Evolutionary conservation across 805 yeast species (phyloP), one percentile per base, ranked within the genome.

Genomic region (Wickerhamiella spandovensis): DNA sequence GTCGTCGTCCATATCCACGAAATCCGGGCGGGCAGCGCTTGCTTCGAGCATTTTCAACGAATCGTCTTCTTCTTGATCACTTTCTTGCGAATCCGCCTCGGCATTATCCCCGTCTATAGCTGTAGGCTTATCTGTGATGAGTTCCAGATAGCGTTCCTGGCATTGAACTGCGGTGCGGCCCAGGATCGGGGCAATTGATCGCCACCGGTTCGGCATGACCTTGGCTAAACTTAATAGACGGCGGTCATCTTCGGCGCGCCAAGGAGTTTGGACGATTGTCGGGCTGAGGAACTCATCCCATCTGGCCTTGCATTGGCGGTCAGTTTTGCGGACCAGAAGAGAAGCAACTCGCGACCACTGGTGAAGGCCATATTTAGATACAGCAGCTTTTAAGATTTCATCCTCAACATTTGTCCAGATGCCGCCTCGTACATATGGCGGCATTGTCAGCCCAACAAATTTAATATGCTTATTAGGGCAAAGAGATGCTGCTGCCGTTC

Each of bases 291-390:
- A 88, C 60, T 90, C 96, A 47, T 71, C 72, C 98, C 98, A 90
- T 56, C 97, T 71, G 1, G 94, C 84, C 60, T 88, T 86, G 54
- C 95, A 90, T 63, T 92, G 97, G 60, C 79, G 81, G 4, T 97
- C 95, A 1, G 88, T 81, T 65, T 90, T 90, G 62, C 84, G 79
- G 5, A 86, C 81, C 35, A 90, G 68, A 44, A 90, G 71, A 0
- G 97, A 87, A 0, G 95, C 84, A 4, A 90, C 90, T 47, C 96
- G 76, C 13, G 92, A 75, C 98, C 98, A 90, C 60, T 92, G 96
- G 58, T 85, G 88, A 18, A 88, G 70, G 0, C 98, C 98, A 64
- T 90, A 90, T 62, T 90, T 92, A 39, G 92, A 76, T 1, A 92
- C 84, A 1, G 96, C 96, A 0, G 96, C 95, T 55, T 82, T 81